A percentile compares a stretch with the other conserved stretches of the same genome.
Conservation (phyloP, 305 asterid genomes). For the Fraxinus dipetala region DNA sequence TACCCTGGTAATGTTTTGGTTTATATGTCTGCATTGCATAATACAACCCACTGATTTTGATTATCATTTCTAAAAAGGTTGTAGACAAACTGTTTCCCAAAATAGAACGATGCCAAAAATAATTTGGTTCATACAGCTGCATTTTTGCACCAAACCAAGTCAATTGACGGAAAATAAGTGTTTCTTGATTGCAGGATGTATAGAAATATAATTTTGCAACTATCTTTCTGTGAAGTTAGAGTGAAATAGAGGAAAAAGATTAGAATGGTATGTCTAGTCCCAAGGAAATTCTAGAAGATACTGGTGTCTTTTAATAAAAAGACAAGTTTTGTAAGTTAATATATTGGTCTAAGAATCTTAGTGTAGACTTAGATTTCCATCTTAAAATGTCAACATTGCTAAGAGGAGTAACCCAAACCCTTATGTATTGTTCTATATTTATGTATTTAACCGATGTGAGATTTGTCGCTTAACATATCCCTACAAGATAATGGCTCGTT, state of each 20-base stretch:
- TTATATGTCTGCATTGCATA: neutral
- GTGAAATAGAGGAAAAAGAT: neutral
- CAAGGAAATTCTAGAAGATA: neutral
- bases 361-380: too few species aligned
- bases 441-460: too few species aligned
- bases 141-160: neutral
- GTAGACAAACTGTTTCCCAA: neutral
- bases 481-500: neutral
- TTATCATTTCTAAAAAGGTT: neutral
- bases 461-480: neutral
- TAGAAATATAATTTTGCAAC: neutral
- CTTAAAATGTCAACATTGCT: too few species aligned
- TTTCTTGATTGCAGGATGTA: neutral
- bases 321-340: neutral
- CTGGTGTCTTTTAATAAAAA: neutral
- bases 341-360: too few species aligned
- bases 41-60: neutral
- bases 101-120: neutral
- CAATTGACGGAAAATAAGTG: neutral
- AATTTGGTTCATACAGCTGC: neutral
- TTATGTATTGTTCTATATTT: too few species aligned
- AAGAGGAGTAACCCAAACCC: too few species aligned
- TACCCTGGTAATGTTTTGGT: slow-evolving; percentile 41
- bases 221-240: neutral
- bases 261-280: neutral